Evolutionary conservation across 1,284 basidiomycete genomes (phyloP).

Genomic region (Somion occarium): DNA sequence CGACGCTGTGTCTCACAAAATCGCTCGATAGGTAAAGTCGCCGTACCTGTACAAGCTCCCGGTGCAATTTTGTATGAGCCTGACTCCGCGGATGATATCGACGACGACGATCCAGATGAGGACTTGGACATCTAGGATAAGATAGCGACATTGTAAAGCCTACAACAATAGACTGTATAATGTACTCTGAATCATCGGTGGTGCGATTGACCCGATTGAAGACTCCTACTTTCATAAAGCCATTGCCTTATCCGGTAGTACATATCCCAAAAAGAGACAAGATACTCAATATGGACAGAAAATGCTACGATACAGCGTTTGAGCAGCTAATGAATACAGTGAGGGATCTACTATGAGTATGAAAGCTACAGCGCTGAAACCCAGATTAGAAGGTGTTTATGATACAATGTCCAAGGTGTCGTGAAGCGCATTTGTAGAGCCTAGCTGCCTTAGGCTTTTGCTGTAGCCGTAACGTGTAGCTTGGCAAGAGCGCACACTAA

Average conservation of each 20-base stretch:
- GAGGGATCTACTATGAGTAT: background rate
- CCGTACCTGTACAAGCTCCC: constrained; percentile 11
- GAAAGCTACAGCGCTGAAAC: background rate
- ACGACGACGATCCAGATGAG: constrained; percentile 88
- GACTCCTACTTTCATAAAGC: background rate
- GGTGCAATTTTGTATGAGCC: constrained; percentile 69
- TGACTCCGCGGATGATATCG: constrained; percentile 84
- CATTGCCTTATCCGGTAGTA: background rate
- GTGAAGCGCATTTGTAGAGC: background rate
- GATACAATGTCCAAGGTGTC: background rate
- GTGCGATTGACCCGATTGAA: background rate
- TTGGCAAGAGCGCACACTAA: constrained; percentile 68
- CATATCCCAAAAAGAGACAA: background rate
- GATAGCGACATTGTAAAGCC: no score
- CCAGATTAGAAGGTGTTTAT: background rate
- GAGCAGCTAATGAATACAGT: background rate
- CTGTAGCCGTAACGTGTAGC: constrained; percentile 44
- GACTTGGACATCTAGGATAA: constrained; percentile 74
- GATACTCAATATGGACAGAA: no score
- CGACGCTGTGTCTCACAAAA: background rate
- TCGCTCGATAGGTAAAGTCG: constrained; percentile 1
- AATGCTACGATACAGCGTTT: background rate
- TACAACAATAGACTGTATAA: background rate
- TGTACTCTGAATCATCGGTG: background rate
- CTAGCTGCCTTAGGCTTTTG: constrained; percentile 21